Conservation (phyloP, 192 early-diverging fungal genomes). For the Entomortierella parvispora region DNA sequence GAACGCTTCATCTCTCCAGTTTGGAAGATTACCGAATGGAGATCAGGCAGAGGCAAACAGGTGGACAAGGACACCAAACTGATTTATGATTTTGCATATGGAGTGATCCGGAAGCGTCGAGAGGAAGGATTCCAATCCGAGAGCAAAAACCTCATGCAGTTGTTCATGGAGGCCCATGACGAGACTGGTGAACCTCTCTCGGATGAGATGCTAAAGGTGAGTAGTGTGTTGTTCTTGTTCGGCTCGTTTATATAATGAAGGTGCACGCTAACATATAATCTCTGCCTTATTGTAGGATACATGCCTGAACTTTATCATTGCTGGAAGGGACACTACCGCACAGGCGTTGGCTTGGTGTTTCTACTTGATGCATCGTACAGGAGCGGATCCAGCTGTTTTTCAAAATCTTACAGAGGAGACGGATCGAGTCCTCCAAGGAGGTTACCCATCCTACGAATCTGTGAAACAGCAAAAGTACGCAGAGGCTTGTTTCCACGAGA, state of each 20-base stretch:
- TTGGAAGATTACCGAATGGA: slow-evolving; percentile 29
- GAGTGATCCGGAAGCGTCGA: slow-evolving; percentile 45
- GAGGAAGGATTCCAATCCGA: slow-evolving; percentile 1
- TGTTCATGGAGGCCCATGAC: slow-evolving; percentile 58
- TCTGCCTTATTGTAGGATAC: too few species aligned
- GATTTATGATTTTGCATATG: slow-evolving; percentile 45
- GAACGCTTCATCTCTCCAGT: slow-evolving; percentile 36
- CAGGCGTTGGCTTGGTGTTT: slow-evolving; percentile 66
- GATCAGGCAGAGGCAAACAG: slow-evolving; percentile 5
- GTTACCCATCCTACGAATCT: slow-evolving; percentile 33
- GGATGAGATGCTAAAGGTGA: slow-evolving; percentile 56
- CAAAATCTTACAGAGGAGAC: slow-evolving; percentile 49
- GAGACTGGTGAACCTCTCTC: slow-evolving; percentile 52
- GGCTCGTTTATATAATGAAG: too few species aligned
- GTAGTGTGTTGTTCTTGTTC: too few species aligned
- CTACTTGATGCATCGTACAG: slow-evolving; percentile 49
- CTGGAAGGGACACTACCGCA: slow-evolving; percentile 68
- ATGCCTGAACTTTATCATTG: slow-evolving; percentile 60
- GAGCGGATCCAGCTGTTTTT: slow-evolving; percentile 41
- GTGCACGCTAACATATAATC: too few species aligned
- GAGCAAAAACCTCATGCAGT: slow-evolving; percentile 53
- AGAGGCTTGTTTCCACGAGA: slow-evolving; percentile 64
- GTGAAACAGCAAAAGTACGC: slow-evolving; percentile 47
- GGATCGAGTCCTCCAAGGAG: slow-evolving; percentile 17
- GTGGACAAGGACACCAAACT: slow-evolving; percentile 23